Base-by-base conservation (phyloP, 78 protist genomes). In the Polysphondylium violaceum region DNA sequence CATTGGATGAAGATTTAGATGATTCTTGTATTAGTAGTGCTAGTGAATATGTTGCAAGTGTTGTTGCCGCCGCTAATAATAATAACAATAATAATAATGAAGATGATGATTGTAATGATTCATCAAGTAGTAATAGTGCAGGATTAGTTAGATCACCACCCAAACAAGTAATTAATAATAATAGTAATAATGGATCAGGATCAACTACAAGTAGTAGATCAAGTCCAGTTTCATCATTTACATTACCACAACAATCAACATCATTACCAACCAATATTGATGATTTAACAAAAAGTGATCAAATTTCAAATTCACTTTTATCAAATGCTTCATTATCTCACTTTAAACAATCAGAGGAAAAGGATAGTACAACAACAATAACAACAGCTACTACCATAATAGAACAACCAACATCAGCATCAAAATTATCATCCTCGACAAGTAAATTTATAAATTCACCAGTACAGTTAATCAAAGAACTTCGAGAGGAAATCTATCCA, bases 371-470 rank as follows among this genome's bases (percentile, higher is more conserved):
- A 1, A 64, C 73, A 2, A 36, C 53, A 1, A 36, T 47, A 67
- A 41, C 29, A 9, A 17, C 74, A 33, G n/a, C 31, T 35, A 40
- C 74, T n/a, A 33, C 53, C 3, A 12, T n/a, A n/a, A 3, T 17
- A 38, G 33, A 40, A 40, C 53, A 40, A 40, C 58, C 53, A 67
- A 19, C n/a, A 23, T 38, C 33, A 51, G 35, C 33, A 63, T 41
- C 78, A 59, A 41, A 76, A 43, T 67, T 16, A 25, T 16, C 68
- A 19, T 56, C 89, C n/a, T 35, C 29, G 25, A 67, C 89, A 38
- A 79, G 68, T 73, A 79, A 55, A 40, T 79, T 79, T 55, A n/a
- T 79, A 14, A 67, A 74, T 16, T 83, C 91, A 56, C 91, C 91
- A 43, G 31, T 67, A n/a, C 50, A 40, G 6, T 29, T 88, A 12